A percentile compares a stretch with the other conserved stretches of the same genome.
Conservation (phyloP, 495 filamentous ascomycete genomes). For the Penicillium samsonianum region DNA sequence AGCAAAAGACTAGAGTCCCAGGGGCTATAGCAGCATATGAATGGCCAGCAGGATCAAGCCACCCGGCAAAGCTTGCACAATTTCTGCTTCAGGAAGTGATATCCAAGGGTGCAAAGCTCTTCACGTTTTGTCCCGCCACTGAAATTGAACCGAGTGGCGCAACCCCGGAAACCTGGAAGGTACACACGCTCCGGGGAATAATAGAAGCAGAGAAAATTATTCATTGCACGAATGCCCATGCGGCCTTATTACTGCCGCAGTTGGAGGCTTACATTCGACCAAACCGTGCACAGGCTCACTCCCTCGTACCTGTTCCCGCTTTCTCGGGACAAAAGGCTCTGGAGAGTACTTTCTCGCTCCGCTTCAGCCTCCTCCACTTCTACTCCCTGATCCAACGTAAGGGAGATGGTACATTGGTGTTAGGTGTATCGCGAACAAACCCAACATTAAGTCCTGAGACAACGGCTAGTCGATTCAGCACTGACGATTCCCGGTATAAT, state of each 20-base stretch:
- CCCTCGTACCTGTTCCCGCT: constrained; percentile 24
- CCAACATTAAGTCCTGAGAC: constrained; percentile 29
- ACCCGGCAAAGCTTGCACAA: constrained; percentile 36
- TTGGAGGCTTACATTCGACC: constrained; percentile 27
- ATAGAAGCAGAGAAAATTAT: constrained; percentile 27
- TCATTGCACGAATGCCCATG: constrained; percentile 39
- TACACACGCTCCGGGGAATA: constrained; percentile 25
- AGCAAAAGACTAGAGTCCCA: constrained; percentile 24
- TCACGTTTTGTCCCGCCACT: constrained; percentile 31
- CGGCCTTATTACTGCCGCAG: constrained; percentile 29
- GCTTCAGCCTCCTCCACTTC: constrained; percentile 35
- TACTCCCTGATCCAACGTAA: constrained; percentile 33
- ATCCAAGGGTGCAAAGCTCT: constrained; percentile 23
- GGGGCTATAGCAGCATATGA: constrained; percentile 35
- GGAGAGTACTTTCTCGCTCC: constrained; percentile 30
- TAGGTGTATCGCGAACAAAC: constrained; percentile 35
- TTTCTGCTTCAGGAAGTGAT: constrained; percentile 30
- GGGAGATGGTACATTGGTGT: constrained; percentile 30
- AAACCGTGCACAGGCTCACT: constrained; percentile 36
- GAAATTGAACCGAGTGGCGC: constrained; percentile 17
- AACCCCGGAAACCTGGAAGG: constrained; percentile 20
- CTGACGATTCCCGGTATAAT: constrained; percentile 30
- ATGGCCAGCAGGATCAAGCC: constrained; percentile 36
- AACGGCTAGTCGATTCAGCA: constrained; percentile 23
- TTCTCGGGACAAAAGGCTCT: constrained; percentile 22